Percentiles rank a stretch among this genome's conserved stretches.
These are phyloP conservation scores for Phylloboletellus chloephorus DNA, from an alignment of 1,284 basidiomycete species.

Conservation along the genomic window DNA sequence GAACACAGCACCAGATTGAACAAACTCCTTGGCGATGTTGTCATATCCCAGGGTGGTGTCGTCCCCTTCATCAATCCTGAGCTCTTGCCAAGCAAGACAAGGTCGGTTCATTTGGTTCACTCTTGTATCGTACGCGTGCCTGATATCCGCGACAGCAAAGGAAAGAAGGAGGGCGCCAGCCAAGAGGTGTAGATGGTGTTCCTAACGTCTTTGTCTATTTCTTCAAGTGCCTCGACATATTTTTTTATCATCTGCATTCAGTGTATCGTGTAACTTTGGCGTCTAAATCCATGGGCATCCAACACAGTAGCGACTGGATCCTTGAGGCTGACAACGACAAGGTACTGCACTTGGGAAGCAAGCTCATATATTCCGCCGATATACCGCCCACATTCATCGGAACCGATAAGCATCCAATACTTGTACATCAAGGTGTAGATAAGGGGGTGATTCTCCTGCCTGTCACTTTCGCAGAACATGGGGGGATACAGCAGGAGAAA, in stretches of 20 bases:
- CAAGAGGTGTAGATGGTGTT: conserved; percentile 26
- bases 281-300: conserved; percentile 18
- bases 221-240: conserved; percentile 19
- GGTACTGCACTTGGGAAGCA: too few relatives aligned
- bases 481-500: conserved; percentile 45
- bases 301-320: background rate
- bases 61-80: conserved; percentile 62
- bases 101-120: conserved; percentile 15
- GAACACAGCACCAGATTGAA: conserved; percentile 44
- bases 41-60: conserved; percentile 90
- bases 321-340: too few relatives aligned
- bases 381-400: too few relatives aligned
- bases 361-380: too few relatives aligned
- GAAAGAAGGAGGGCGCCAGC: conserved; percentile 32
- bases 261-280: conserved; percentile 28
- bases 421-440: background rate
- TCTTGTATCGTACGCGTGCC: background rate
- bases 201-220: conserved; percentile 6
- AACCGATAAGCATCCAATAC: too few relatives aligned
- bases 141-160: conserved; percentile 24
- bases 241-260: conserved; percentile 28
- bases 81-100: conserved; percentile 46
- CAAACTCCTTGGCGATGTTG: conserved; percentile 77
- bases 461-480: conserved; percentile 44
- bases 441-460: background rate